These are phyloP conservation scores for Cladosporium velox DNA, from an alignment of 2,329 filamentous ascomycete genomes.

Conservation along the genomic window DNA sequence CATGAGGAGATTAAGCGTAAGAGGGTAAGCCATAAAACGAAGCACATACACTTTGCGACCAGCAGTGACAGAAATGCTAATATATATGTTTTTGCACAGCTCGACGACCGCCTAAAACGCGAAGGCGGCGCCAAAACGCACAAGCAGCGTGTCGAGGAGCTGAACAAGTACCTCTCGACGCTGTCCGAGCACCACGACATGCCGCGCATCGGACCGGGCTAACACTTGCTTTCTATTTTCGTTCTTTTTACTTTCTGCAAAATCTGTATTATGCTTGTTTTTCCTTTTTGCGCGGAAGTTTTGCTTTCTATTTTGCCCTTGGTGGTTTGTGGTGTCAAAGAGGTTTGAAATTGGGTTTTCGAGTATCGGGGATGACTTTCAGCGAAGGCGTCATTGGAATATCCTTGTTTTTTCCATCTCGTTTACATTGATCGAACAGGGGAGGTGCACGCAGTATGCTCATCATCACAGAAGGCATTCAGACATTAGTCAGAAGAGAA, in stretches of 20 bases:
- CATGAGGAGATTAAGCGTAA: slow-evolving; percentile 81
- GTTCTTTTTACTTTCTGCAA: background rate
- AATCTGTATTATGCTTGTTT: background rate
- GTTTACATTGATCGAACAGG: background rate
- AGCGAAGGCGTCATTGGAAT: slow-evolving; percentile 7
- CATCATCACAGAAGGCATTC: background rate
- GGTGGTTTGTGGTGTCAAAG: background rate
- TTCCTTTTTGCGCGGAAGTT: background rate
- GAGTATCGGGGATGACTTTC: background rate
- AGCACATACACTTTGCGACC: slow-evolving; percentile 15
- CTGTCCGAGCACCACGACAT: slow-evolving; percentile 98
- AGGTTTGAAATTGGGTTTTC: background rate
- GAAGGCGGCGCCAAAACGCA: slow-evolving; percentile 87
- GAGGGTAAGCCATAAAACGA: slow-evolving; percentile 59
- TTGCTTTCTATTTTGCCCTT: background rate
- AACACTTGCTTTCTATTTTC: slow-evolving; percentile 36
- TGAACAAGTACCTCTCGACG: slow-evolving; percentile 89
- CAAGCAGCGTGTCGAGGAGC: slow-evolving; percentile 91
- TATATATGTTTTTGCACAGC: slow-evolving; percentile 47
- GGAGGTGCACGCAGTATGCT: background rate
- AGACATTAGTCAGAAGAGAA: background rate
- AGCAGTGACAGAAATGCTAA: background rate
- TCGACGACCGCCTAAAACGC: slow-evolving; percentile 77
- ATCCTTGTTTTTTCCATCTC: background rate
- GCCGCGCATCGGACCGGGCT: slow-evolving; percentile 62